Conservation (phyloP, 2,329 filamentous ascomycete species). For the Fusarium coicis region DNA sequence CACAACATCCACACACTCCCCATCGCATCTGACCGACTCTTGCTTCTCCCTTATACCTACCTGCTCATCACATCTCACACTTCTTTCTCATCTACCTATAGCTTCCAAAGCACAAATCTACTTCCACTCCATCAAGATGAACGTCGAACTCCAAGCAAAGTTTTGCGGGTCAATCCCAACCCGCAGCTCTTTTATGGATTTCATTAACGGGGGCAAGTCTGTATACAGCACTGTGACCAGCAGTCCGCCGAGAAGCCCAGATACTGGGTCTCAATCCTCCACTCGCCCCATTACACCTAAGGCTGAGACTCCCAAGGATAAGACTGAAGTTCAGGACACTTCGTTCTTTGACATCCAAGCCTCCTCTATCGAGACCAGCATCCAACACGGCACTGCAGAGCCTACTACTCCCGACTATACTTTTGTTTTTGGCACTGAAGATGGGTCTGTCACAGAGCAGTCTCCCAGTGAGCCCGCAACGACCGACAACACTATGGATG, state of each 20-base stretch:
- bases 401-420: background rate
- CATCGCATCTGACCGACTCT: background rate
- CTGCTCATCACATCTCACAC: background rate
- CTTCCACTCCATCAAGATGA: background rate
- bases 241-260: background rate
- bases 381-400: background rate
- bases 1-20: background rate
- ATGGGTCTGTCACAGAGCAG: background rate
- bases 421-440: background rate
- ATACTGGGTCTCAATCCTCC: background rate
- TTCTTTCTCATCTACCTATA: background rate
- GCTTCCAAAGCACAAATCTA: background rate
- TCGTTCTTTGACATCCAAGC: background rate
- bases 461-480: background rate
- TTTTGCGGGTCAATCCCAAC: background rate
- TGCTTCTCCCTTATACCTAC: no score
- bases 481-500: background rate
- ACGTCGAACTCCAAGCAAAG: slow-evolving; percentile 3
- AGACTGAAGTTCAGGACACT: background rate
- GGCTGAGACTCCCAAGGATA: background rate
- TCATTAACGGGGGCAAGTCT: background rate
- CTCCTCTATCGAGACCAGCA: background rate
- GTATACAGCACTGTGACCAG: background rate
- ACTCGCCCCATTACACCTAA: background rate
- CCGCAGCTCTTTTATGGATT: slow-evolving; percentile 6